Base-by-base conservation (phyloP, 2,329 filamentous ascomycete species). In the Paraphoma sp. region DNA sequence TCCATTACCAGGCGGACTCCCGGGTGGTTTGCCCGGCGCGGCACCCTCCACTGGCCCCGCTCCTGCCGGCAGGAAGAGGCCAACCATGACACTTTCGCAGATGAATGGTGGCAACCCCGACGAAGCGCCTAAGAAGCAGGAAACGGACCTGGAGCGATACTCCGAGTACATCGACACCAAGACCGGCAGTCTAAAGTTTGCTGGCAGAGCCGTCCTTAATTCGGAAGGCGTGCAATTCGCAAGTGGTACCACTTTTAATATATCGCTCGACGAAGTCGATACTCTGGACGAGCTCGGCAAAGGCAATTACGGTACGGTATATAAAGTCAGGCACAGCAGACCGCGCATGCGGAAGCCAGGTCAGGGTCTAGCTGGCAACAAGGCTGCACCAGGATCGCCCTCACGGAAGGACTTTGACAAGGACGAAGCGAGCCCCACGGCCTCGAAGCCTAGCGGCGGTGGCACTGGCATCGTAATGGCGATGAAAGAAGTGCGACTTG, bases 251-350 rank as follows among this genome's bases (percentile, higher is more conserved):
- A 92, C 88, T 16, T 98, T 99, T 78, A 92, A 85, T 70, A 98
- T 99, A 71, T 98, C 94, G 4, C 83, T 99, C 42, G 94, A 99
- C 71, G 94, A 99, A 76, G 91, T 99, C 6, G 92, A 98, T 68
- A 94, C 92, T 1, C 75, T 98, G 55, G 92, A 94, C 59, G 95
- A 99, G 80, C 81, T 99, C 11, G 95, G 95, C 45, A 99, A 98
- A 78, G 95, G 95, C 41, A 99, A 99, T 75, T 99, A 99, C 70
- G 95, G 95, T 57, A 98, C 94, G 1, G 95, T 99, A 4, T 98
- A 96, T 84, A 97, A 95, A 77, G 95, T 98, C 54, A 87, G 89
- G 68, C 95, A 99, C 78, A 87, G 90, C 54, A 89, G 92, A 70
- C 86, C 87, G 7, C 82, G 83, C 45, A 83, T 89, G 74, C 82